Evolutionary conservation across 192 early-diverging fungal species (phyloP).

Genomic region (Linnemannia exigua): DNA sequence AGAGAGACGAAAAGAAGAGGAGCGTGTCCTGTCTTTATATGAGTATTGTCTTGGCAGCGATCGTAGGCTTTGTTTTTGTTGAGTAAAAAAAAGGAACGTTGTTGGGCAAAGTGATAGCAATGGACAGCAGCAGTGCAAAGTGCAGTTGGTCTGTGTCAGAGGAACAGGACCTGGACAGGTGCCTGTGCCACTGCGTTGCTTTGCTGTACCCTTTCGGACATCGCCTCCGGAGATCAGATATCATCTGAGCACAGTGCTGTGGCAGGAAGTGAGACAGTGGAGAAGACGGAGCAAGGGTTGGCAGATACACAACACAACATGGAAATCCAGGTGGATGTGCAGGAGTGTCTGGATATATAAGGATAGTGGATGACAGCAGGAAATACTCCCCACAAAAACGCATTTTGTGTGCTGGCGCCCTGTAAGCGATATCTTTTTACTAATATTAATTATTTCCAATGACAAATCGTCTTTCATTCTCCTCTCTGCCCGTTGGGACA

Average conservation of each 20-base stretch:
- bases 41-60: not conserved
- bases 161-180: no score
- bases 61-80: constrained; percentile 7
- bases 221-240: not conserved
- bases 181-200: not conserved
- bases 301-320: not conserved
- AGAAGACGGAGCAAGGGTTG: not conserved
- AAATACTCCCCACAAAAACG: not conserved
- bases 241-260: not conserved
- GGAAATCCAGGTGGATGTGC: no score
- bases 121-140: no score
- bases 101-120: not conserved
- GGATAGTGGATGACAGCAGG: not conserved
- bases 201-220: not conserved
- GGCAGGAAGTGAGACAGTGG: constrained; percentile 2
- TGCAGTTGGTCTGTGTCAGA: no score
- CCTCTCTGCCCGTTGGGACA: not conserved
- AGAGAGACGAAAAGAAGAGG: not conserved
- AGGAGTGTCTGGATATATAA: not conserved
- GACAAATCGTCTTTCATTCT: not conserved
- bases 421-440: not conserved
- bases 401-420: not conserved
- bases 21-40: not conserved
- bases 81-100: not conserved
- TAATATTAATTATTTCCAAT: not conserved